Percentiles rank a stretch among this genome's conserved stretches.
Conservation (phyloP, 176 grass and related monocot species). For the Triticum monococcum region DNA sequence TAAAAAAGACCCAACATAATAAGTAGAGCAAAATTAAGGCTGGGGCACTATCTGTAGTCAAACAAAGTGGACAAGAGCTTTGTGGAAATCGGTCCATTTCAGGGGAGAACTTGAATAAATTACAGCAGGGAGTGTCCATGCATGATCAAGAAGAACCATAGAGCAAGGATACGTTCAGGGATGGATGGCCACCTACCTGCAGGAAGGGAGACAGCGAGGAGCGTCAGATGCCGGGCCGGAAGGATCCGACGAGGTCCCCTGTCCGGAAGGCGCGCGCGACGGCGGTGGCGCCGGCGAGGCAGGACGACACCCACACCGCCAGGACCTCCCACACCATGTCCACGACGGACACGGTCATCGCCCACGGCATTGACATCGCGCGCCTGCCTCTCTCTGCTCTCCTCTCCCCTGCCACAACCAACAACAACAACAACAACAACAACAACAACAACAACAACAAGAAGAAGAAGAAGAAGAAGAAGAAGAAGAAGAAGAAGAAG, state of each 20-base stretch:
- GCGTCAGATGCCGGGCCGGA: conserved; percentile 32
- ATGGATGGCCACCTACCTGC: not conserved
- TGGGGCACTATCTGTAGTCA: no score
- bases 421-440: not conserved
- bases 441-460: not conserved
- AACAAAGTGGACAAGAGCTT: no score
- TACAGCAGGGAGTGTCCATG: no score
- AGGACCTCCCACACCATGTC: conserved; percentile 59
- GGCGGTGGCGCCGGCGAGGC: conserved; percentile 58
- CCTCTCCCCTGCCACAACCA: not conserved
- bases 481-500: not conserved
- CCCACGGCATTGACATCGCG: conserved; percentile 64
- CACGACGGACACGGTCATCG: conserved; percentile 50
- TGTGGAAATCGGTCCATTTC: no score
- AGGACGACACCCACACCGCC: conserved; percentile 61
- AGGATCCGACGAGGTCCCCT: conserved; percentile 35
- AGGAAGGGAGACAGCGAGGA: not conserved
- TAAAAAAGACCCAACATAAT: no score
- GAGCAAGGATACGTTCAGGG: not conserved
- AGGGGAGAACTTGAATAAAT: no score
- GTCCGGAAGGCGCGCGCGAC: conserved; percentile 50
- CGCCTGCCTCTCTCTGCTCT: not conserved
- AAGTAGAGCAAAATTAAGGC: no score
- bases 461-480: not conserved
- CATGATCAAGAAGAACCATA: no score